phyloP scores from a whole-genome alignment of 2,329 filamentous ascomycete species.

The Penicillium occitanis region DNA sequence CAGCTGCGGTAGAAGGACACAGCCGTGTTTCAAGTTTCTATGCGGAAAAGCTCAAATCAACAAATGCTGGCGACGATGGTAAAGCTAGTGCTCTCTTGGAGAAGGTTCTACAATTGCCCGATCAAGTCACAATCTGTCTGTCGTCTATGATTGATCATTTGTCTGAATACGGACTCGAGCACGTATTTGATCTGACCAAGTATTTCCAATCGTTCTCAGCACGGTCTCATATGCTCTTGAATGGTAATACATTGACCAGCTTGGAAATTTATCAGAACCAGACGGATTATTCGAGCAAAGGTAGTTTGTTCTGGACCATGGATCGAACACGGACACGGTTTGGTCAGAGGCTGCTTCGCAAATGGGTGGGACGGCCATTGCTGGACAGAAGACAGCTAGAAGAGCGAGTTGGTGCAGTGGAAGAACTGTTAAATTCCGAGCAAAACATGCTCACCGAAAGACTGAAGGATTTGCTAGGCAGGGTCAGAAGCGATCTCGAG shows the following conservation, averaged over 20 bases:
- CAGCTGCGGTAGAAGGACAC: conserved; percentile 78
- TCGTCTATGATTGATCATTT: conserved; percentile 96
- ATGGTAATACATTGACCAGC: conserved; percentile 89
- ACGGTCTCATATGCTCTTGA: conserved; percentile 90
- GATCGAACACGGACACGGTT: conserved; percentile 90
- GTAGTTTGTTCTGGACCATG: conserved; percentile 92
- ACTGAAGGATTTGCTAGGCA: conserved; percentile 68
- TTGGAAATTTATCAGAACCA: conserved; percentile 95
- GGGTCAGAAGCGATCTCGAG: conserved; percentile 78
- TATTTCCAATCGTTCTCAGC: conserved; percentile 97
- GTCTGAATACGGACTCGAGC: conserved; percentile 86
- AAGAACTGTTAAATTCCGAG: conserved; percentile 73
- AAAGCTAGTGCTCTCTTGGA: conserved; percentile 69
- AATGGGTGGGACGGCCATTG: conserved; percentile 91
- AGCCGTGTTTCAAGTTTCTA: conserved; percentile 94
- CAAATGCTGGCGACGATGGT: conserved; percentile 54
- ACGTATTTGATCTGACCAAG: conserved; percentile 93
- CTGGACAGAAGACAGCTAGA: conserved; percentile 73
- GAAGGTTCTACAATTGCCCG: conserved; percentile 80
- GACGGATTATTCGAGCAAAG: conserved; percentile 79
- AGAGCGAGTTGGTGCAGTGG: conserved; percentile 77
- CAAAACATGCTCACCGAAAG: conserved; percentile 69
- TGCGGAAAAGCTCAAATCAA: conserved; percentile 73
- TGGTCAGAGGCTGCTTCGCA: conserved; percentile 80
- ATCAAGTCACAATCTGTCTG: conserved; percentile 84